These are phyloP conservation scores for Bassia scoparia DNA, from an alignment of 148 eudicot genomes.

Conservation along the genomic window DNA sequence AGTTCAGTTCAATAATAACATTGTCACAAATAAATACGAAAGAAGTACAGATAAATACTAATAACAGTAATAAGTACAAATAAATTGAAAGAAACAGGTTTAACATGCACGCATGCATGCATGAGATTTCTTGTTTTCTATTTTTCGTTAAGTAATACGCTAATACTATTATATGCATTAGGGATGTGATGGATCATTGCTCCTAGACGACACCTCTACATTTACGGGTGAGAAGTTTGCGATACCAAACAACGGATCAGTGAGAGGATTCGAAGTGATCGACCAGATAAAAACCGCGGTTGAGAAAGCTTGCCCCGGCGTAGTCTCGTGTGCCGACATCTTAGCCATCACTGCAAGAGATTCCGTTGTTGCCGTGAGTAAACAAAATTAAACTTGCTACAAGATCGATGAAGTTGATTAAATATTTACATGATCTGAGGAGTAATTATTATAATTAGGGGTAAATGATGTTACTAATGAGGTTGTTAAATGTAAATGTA, in stretches of 20 bases:
- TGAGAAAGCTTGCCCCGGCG: constrained; percentile 65
- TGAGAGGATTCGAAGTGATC: constrained; percentile 66
- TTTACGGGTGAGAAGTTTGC: constrained; percentile 69
- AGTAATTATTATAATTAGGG: not conserved
- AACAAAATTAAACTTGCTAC: too few relatives aligned
- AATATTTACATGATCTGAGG: too few relatives aligned
- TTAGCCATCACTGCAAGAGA: constrained; percentile 72
- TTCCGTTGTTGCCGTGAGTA: constrained; percentile 60
- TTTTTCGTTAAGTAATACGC: too few relatives aligned
- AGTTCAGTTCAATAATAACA: too few relatives aligned
- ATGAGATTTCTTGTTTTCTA: too few relatives aligned
- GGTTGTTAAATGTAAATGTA: constrained; percentile 6
- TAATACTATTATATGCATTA: constrained; percentile 21
- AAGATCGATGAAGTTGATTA: too few relatives aligned
- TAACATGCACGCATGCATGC: too few relatives aligned
- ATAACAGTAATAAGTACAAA: too few relatives aligned
- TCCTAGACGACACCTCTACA: constrained; percentile 63
- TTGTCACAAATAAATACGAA: too few relatives aligned
- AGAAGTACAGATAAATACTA: too few relatives aligned
- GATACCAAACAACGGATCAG: constrained; percentile 52
- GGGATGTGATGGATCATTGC: constrained; percentile 86
- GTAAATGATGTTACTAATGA: not conserved
- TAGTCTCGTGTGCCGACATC: constrained; percentile 85
- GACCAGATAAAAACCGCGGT: constrained; percentile 70
- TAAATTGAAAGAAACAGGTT: too few relatives aligned